Percentiles rank a stretch among this genome's conserved stretches.
These are phyloP conservation scores for Lachnellula suecica DNA, from an alignment of 2,329 filamentous ascomycete species.

Conservation along the genomic window DNA sequence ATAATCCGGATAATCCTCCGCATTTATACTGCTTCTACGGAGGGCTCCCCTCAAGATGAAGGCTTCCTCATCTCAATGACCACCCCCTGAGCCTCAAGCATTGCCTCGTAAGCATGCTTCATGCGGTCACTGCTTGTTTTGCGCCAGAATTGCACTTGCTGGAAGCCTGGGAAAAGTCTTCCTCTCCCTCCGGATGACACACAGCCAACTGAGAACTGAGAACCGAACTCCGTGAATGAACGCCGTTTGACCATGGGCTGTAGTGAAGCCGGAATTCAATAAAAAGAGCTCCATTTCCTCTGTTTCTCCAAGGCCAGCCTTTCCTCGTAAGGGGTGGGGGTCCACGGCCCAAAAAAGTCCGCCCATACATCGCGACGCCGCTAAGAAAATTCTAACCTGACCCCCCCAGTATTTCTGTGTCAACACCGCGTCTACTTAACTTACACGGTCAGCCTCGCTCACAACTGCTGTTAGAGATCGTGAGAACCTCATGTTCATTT, in stretches of 20 bases:
- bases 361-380: neutral
- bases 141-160: neutral
- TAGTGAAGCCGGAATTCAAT: neutral
- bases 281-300: neutral
- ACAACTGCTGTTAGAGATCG: constrained; percentile 20
- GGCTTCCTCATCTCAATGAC: neutral
- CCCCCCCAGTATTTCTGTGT: constrained; percentile 22
- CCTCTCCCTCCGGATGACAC: neutral
- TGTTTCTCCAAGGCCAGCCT: neutral
- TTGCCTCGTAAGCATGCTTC: neutral
- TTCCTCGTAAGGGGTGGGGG: constrained; percentile 1
- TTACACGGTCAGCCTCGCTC: constrained; percentile 16
- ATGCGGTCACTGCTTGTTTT: neutral
- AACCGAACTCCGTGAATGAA: constrained; percentile 7
- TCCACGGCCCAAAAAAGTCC: neutral
- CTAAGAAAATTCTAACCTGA: constrained; percentile 18
- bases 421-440: constrained; percentile 23
- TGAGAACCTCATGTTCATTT: constrained; percentile 7
- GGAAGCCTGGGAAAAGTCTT: neutral
- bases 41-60: no score
- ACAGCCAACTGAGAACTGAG: neutral
- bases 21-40: neutral
- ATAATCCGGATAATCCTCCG: neutral
- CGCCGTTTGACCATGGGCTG: neutral
- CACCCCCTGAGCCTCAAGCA: neutral